A percentile compares a stretch with the other conserved stretches of the same genome.
Evolutionary conservation across 805 yeast genomes (phyloP).

Genomic region (Cyberlindnera nakhonratchasimensis): DNA sequence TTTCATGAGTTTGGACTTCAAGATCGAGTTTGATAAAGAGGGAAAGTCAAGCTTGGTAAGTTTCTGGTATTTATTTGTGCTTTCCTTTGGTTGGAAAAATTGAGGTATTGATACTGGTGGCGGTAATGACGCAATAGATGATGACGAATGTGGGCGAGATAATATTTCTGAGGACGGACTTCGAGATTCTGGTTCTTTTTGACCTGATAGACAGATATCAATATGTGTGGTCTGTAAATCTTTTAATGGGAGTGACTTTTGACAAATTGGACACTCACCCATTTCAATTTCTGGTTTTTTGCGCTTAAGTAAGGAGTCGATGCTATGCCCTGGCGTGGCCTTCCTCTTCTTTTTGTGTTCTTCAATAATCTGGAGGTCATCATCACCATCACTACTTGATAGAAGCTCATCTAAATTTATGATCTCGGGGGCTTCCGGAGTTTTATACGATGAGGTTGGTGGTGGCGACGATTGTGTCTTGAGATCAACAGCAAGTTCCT

Average conservation of each 20-base stretch:
- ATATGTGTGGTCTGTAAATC: constrained; percentile 55
- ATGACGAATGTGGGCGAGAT: background rate
- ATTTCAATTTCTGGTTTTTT: constrained; percentile 14
- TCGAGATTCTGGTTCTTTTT: background rate
- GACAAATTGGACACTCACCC: constrained; percentile 66
- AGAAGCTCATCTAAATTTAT: constrained; percentile 24
- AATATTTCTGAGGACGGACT: background rate
- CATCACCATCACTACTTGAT: constrained; percentile 16
- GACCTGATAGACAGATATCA: constrained; percentile 47
- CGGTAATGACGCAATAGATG: constrained; percentile 13
- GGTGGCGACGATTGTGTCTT: background rate
- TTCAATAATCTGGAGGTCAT: constrained; percentile 29
- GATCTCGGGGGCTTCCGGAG: too few species aligned
- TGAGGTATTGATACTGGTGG: constrained; percentile 12
- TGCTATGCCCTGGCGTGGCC: constrained; percentile 9
- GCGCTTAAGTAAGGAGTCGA: constrained; percentile 21
- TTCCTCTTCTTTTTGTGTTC: constrained; percentile 25
- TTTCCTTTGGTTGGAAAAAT: constrained; percentile 31
- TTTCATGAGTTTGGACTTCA: constrained; percentile 56
- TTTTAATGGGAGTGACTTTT: constrained; percentile 44
- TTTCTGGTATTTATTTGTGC: constrained; percentile 34
- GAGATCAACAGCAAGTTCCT: constrained; percentile 22
- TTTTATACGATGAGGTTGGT: too few species aligned
- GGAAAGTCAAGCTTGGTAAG: constrained; percentile 64
- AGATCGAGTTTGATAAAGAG: constrained; percentile 52